Base-by-base conservation (phyloP, 129 eudicot genomes). In the Escallonia rubra region DNA sequence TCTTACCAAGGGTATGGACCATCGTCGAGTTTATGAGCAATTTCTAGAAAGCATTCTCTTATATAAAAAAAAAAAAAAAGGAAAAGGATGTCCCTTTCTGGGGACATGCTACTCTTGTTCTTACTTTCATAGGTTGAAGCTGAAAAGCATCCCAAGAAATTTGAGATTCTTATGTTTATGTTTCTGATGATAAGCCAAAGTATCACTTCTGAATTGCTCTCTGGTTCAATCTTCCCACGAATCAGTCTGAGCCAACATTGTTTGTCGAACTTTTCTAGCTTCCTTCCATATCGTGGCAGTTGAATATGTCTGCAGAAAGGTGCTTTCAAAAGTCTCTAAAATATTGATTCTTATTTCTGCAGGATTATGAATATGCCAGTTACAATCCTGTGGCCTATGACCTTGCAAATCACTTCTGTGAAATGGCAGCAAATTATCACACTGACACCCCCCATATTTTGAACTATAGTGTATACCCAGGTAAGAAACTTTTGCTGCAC, bases 301-400 rank as follows among this genome's bases (percentile, higher is more conserved):
- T 15, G 41, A 59, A 59, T 10, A 7, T 5, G 14, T 9, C n/a
- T 9, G 46, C 63, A 59, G 63, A 59, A 57, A 57, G 61, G 3
- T 57, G 8, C 41, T 59, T 7, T 23, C 41, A 40, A n/a, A 5
- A 15, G 13, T 10, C 4, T 53, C 16, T 13, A 2, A 4, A 9
- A 38, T 57, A 3, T 4, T 9, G 16, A 13, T 1, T 59, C 2
- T 4, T 41, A 13, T 41, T 8, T 57, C 6, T 63, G 62, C 81
- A 89, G 98, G 98, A 92, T 73, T 92, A 92, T 64, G 98, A 92
- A 77, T 89, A 92, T 78, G 81, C 95, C 41, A 86, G 95, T 76
- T 92, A 89, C 78, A 92, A 92, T 53, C 98, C 96, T 23, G 71
- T 82, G 62, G 87, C 96, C 1, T 92, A 84, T 77, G 98, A 92